Evolutionary conservation across 2,329 filamentous ascomycete species (phyloP), one percentile per base, ranked within the genome.

Genomic region (Pseudogymnoascus verrucosus): DNA sequence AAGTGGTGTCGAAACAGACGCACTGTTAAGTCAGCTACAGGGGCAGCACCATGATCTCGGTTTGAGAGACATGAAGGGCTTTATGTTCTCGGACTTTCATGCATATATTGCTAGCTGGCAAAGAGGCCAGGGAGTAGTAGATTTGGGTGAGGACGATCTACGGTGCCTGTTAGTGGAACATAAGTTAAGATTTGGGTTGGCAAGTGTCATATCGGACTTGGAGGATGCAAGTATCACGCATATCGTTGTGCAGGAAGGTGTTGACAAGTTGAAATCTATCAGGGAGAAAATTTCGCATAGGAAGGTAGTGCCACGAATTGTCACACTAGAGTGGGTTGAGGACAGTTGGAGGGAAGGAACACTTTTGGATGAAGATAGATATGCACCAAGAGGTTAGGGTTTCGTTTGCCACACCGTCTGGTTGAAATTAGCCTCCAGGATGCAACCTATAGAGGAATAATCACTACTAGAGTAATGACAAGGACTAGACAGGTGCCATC

Each of bases 261-360:
- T 57, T 57, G 51, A 57, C 14, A 34, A 10, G 5, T 34, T 57
- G 16, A 16, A 11, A 21, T 34, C 51, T 34, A 71, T 86, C 11
- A 77, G 82, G 34, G 71, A 76, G 4, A 69, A 72, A 60, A 75
- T 84, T 16, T 81, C 82, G 64, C 69, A 69, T 19, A 74, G 81
- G 62, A 74, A 72, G 5, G 76, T 72, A 62, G 75, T 92, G 37
- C 90, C 93, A 0, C 80, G 90, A 67, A 76, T 93, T 5, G 89
- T 97, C 1, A 82, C 78, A 0, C 74, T 80, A 8, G 78, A 79
- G 12, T 99, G 95, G 95, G 76, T 97, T 0, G 82, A 87, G 61
- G 86, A 89, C 62, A 90, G 90, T 70, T 96, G 93, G 91, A 80
- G 79, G 64, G 90, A 93, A 73, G 82, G 80, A 67, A 96, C 91